Evolutionary conservation across 2,329 filamentous ascomycete genomes (phyloP).

Genomic region (Diaporthe eres): DNA sequence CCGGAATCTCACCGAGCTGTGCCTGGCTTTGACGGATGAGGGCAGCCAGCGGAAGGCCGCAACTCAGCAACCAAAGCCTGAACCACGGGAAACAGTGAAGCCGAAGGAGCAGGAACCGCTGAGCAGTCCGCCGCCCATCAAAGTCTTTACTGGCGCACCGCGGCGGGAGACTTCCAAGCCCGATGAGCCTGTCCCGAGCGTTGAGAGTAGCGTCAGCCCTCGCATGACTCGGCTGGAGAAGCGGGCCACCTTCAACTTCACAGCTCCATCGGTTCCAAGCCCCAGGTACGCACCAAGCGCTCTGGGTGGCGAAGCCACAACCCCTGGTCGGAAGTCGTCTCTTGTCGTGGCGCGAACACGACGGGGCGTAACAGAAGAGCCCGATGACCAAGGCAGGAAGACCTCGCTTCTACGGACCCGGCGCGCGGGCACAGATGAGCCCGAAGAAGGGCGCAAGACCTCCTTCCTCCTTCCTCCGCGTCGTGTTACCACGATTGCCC

Average conservation of each 20-base stretch:
- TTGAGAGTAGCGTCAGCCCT: slow-evolving; percentile 58
- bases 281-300: slow-evolving; percentile 54
- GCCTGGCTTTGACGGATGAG: slow-evolving; percentile 83
- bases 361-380: slow-evolving; percentile 64
- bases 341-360: slow-evolving; percentile 59
- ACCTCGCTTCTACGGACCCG: slow-evolving; percentile 63
- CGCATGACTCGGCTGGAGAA: slow-evolving; percentile 68
- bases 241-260: slow-evolving; percentile 57
- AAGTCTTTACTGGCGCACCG: slow-evolving; percentile 52
- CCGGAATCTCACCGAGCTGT: slow-evolving; percentile 91
- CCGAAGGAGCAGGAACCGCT: slow-evolving; percentile 47
- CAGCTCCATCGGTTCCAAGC: slow-evolving; percentile 56
- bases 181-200: slow-evolving; percentile 56
- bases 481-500: slow-evolving; percentile 54
- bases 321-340: slow-evolving; percentile 66
- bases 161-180: slow-evolving; percentile 58
- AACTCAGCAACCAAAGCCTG: slow-evolving; percentile 42
- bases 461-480: slow-evolving; percentile 62
- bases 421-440: slow-evolving; percentile 63
- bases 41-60: slow-evolving; percentile 53
- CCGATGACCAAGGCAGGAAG: slow-evolving; percentile 59
- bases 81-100: slow-evolving; percentile 43
- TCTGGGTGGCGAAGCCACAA: slow-evolving; percentile 50
- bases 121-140: slow-evolving; percentile 62
- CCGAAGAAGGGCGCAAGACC: slow-evolving; percentile 62